phyloP scores from a whole-genome alignment of 2,329 filamentous ascomycete genomes.

The Hymenoscyphus albidus region DNA sequence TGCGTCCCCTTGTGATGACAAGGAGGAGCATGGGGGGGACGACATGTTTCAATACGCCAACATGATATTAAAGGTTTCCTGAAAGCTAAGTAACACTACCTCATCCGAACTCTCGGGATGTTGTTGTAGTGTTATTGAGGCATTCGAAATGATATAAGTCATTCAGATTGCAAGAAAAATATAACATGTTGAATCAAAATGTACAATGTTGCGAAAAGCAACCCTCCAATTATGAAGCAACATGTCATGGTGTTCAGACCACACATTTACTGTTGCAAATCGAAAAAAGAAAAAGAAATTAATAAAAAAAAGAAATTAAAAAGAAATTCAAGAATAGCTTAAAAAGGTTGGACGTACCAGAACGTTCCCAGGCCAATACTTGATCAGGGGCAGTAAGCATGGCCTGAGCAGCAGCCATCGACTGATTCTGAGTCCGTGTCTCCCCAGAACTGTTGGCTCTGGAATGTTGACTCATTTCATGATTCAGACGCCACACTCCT shows the following conservation, averaged over 20 bases:
- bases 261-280: too few species aligned
- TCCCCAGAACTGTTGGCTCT: slow-evolving; percentile 38
- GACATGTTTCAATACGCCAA: too few species aligned
- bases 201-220: not conserved
- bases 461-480: slow-evolving; percentile 35
- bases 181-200: not conserved
- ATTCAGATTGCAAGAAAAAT: not conserved
- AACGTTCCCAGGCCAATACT: slow-evolving; percentile 29
- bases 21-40: too few species aligned
- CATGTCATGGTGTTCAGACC: too few species aligned
- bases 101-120: not conserved
- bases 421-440: slow-evolving; percentile 36
- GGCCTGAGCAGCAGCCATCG: slow-evolving; percentile 29
- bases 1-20: too few species aligned
- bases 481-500: slow-evolving; percentile 50
- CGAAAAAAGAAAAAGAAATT: too few species aligned
- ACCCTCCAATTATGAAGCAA: not conserved
- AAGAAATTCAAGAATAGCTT: not conserved
- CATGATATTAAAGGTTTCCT: too few species aligned
- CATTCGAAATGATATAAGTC: not conserved
- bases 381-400: slow-evolving; percentile 26
- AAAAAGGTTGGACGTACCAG: slow-evolving; percentile 2
- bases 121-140: not conserved
- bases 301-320: too few species aligned
- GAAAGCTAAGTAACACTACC: not conserved